phyloP scores from a whole-genome alignment of 331 rosid species.

The Cucumis variabilis region DNA sequence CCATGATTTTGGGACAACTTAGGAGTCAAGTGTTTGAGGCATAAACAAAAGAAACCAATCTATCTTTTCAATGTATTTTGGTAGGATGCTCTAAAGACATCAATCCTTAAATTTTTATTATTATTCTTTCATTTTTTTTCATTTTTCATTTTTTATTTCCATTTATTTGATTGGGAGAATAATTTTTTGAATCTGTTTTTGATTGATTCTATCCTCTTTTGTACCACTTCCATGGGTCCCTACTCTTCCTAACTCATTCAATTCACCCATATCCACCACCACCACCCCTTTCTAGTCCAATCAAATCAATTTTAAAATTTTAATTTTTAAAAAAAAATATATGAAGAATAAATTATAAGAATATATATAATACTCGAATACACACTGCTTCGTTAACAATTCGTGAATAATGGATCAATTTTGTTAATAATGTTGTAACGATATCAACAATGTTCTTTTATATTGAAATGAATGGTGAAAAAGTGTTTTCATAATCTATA shows the following conservation, averaged over 20 bases:
- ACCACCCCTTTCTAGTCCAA: slow-evolving; percentile 19
- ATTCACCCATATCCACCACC: slow-evolving; percentile 4
- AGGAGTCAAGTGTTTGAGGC: slow-evolving; percentile 30
- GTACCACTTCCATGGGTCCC: slow-evolving; percentile 21
- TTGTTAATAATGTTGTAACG: neutral
- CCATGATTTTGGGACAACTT: slow-evolving; percentile 40
- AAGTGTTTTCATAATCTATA: neutral
- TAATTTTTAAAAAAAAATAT: too few species aligned
- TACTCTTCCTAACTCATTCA: neutral
- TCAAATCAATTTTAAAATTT: neutral
- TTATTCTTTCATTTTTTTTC: too few species aligned
- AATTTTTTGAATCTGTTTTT: neutral
- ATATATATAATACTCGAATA: too few species aligned
- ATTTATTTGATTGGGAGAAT: neutral
- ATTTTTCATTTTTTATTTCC: too few species aligned
- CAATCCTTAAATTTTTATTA: neutral
- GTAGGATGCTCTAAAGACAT: slow-evolving; percentile 32
- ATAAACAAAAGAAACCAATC: slow-evolving; percentile 20
- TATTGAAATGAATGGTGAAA: too few species aligned
- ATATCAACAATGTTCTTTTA: neutral
- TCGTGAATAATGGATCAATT: too few species aligned
- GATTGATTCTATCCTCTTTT: slow-evolving; percentile 29
- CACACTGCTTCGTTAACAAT: too few species aligned
- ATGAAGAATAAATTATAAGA: too few species aligned
- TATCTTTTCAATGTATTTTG: slow-evolving; percentile 39